These are phyloP conservation scores for Acanthamoeba royreba DNA, from an alignment of 208 protist genomes.

Conservation along the genomic window DNA sequence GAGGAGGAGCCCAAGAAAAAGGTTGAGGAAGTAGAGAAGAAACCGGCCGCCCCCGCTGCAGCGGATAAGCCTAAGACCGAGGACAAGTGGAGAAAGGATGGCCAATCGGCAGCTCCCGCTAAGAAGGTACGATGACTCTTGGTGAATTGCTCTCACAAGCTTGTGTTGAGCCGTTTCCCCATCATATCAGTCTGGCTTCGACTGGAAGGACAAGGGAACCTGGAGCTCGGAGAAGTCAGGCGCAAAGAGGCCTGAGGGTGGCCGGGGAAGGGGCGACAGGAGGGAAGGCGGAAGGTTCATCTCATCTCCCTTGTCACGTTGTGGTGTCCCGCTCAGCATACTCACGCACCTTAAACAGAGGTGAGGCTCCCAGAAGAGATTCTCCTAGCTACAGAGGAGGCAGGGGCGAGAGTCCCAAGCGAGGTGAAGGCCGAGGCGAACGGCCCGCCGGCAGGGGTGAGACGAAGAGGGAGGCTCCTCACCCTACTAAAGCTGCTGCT, in stretches of 20 bases:
- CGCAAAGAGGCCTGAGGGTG: not conserved
- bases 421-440: not conserved
- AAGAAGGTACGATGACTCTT: not conserved
- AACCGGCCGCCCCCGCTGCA: not conserved
- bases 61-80: not conserved
- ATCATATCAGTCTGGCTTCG: not conserved
- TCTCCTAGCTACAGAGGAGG: not conserved
- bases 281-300: not conserved
- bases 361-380: not conserved
- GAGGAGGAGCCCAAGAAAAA: not conserved
- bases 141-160: not conserved
- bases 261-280: not conserved
- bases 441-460: not conserved
- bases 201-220: slow-evolving; percentile 8
- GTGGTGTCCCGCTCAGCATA: too few species aligned
- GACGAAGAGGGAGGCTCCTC: not conserved
- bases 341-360: too few species aligned
- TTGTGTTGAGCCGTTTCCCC: not conserved
- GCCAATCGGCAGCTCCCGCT: not conserved
- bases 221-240: not conserved
- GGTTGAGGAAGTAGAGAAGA: not conserved
- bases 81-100: not conserved
- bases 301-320: too few species aligned
- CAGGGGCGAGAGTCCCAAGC: not conserved
- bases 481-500: not conserved